Base-by-base conservation (phyloP, 169 alveolate species). In the Plasmodium cynomolgi region DNA sequence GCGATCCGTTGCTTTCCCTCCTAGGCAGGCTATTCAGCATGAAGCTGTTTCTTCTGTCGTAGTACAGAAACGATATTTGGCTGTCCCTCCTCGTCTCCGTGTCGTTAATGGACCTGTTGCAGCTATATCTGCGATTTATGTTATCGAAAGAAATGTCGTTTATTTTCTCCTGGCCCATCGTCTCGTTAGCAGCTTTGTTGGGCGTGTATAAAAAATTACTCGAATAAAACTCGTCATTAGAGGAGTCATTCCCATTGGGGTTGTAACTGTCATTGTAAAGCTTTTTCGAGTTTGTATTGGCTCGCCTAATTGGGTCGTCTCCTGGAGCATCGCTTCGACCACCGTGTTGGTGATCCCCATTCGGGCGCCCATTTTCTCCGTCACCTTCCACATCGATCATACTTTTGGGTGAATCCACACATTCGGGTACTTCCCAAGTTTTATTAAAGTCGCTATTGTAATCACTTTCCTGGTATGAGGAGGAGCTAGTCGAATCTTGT, bases 201-300 rank as follows among this genome's bases (percentile, higher is more conserved):
- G 94, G 94, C 17, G 94, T 90, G 44, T 91, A 91, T 72, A 91
- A 91, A 91, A 91, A 91, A 74, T 82, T 91, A 29, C 72, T 91
- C 8, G 92, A 73, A 56, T 72, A 91, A 23, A 54, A 81, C 58
- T 81, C 92, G 34, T 91, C 95, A 41, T 91, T 91, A 80, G 94
- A 88, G 47, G 93, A 86, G 6, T 86, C 85, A 4, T 71, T 79
- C 26, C n/a, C 77, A 11, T 68, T 68, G 17, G 7, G 37, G 31
- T 20, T 29, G 37, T 68, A 68, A 68, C 37, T 29, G n/a, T 13
- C 6, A 68, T 4, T 20, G 37, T 68, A 6, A 68, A 9, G 13
- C n/a, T 26, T 68, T 9, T 68, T 68, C 39, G 37, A 9, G 39
- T 68, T 5, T 0, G 34, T 68, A 1, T 68, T 20, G 11, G 13